phyloP scores from a whole-genome alignment of 163 green algal genomes.

The Coccomyxa subellipsoidea region DNA sequence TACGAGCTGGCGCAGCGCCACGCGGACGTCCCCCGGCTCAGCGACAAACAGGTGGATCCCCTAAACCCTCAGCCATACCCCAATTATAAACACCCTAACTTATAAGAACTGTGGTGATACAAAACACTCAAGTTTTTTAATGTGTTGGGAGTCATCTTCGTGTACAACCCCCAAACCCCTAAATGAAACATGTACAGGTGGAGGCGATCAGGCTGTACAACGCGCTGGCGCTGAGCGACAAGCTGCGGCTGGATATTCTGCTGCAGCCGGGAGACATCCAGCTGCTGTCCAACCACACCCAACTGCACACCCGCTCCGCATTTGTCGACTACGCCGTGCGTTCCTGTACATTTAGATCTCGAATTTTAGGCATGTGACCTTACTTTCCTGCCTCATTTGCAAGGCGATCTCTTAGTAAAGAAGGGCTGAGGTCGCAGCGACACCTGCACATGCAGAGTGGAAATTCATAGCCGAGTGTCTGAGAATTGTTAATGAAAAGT shows the following conservation, averaged over 20 bases:
- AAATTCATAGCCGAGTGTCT: not conserved
- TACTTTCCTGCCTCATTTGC: not conserved
- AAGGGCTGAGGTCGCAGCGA: not conserved
- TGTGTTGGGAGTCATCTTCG: no score
- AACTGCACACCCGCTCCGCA: constrained; percentile 62
- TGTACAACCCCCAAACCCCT: no score
- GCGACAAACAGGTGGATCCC: constrained; percentile 35
- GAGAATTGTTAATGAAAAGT: no score
- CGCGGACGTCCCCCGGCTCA: constrained; percentile 66
- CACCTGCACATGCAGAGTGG: not conserved
- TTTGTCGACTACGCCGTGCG: constrained; percentile 37
- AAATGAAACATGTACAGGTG: no score
- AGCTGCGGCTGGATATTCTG: constrained; percentile 62
- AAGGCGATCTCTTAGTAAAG: not conserved
- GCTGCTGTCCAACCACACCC: constrained; percentile 80
- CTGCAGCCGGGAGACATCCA: constrained; percentile 83
- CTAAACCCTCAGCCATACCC: no score
- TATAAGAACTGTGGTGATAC: no score
- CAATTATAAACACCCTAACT: no score
- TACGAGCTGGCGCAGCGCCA: constrained; percentile 66
- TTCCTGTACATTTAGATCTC: not conserved
- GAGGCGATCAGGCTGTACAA: constrained; percentile 57
- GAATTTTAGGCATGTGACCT: not conserved
- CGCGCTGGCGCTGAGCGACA: constrained; percentile 47
- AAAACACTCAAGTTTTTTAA: no score